phyloP scores from a whole-genome alignment of 2,329 filamentous ascomycete species.

The Calonectria hongkongensis region DNA sequence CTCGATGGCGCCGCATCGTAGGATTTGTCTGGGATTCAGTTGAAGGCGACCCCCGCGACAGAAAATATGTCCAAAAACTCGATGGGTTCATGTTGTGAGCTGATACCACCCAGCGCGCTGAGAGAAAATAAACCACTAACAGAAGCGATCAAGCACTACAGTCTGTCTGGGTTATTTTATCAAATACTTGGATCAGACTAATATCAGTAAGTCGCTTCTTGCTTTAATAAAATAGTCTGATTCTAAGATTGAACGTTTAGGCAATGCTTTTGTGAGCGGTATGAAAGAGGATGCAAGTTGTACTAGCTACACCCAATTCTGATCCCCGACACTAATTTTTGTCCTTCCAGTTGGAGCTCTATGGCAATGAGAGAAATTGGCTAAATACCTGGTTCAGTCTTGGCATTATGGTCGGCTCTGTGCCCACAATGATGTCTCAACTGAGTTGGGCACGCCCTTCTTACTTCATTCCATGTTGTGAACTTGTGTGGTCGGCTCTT shows the following conservation, averaged over 20 bases:
- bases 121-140: background rate
- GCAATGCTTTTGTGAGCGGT: slow-evolving; percentile 43
- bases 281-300: slow-evolving; percentile 42
- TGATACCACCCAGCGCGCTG: background rate
- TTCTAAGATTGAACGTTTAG: background rate
- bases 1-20: slow-evolving; percentile 14
- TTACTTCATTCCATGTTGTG: slow-evolving; percentile 56
- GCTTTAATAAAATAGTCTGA: background rate
- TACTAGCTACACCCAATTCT: no score
- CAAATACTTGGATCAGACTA: slow-evolving; percentile 22
- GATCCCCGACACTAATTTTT: background rate
- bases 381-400: slow-evolving; percentile 41
- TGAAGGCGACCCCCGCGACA: slow-evolving; percentile 21
- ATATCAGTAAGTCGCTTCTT: slow-evolving; percentile 8
- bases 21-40: slow-evolving; percentile 20
- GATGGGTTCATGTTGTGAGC: slow-evolving; percentile 26
- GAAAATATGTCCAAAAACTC: slow-evolving; percentile 24
- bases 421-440: slow-evolving; percentile 33
- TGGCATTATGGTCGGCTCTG: slow-evolving; percentile 42
- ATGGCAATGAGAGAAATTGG: slow-evolving; percentile 42
- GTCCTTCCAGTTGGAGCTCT: slow-evolving; percentile 31
- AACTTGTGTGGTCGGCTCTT: slow-evolving; percentile 51
- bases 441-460: slow-evolving; percentile 53
- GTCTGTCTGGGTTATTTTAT: slow-evolving; percentile 22
- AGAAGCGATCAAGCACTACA: background rate